Evolutionary conservation across 495 filamentous ascomycete genomes (phyloP), one percentile per base, ranked within the genome.

Genomic region (Penicillium roqueforti): DNA sequence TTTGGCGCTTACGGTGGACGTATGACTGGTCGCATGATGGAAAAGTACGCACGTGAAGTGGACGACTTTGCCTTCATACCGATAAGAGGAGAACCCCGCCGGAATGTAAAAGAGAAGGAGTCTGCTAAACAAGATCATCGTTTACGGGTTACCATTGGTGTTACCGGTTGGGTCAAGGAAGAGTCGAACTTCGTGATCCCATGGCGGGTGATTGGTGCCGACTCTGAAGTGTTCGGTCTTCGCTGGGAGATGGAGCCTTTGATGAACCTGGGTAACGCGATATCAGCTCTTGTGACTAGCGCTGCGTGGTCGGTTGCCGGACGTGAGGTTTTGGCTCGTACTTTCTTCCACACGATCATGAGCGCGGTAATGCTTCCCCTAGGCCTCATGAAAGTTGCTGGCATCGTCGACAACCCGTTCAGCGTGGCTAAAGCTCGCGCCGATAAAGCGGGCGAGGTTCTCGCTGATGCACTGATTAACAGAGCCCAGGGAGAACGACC

Each of bases 381-480:
- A 7, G 78, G 80, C 32, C 71, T 98, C 5, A 65, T 96, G 49
- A 91, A 95, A 66, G 78, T 92, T 42, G 83, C 87, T 50, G 80
- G 86, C 29, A 74, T 96, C 22, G 81, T 96, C 28, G 93, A 97
- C 60, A 96, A 95, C 68, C 89, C 89, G 0, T 98, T 95, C 79
- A 88, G 79, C 50, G 78, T 93, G 29, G 89, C 86, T 9, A 92
- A 88, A 67, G 76, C 83, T 26, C 80, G 91, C 44, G 84, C 88
- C 19, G 91, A 97, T 60, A 97, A 97, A 71, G 87, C 89, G 1
- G 93, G 93, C 1, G 71, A 81, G 31, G 83, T 90, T 11, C 81
- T 98, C 0, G 92, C 92, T 4, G 92, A 98, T 65, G 85, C 90
- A 13, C 71, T 98, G 45, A 88, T 93, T 57, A 92, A 87, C 70